phyloP scores from a whole-genome alignment of 2,329 filamentous ascomycete genomes.

The Aspergillus japonicus region DNA sequence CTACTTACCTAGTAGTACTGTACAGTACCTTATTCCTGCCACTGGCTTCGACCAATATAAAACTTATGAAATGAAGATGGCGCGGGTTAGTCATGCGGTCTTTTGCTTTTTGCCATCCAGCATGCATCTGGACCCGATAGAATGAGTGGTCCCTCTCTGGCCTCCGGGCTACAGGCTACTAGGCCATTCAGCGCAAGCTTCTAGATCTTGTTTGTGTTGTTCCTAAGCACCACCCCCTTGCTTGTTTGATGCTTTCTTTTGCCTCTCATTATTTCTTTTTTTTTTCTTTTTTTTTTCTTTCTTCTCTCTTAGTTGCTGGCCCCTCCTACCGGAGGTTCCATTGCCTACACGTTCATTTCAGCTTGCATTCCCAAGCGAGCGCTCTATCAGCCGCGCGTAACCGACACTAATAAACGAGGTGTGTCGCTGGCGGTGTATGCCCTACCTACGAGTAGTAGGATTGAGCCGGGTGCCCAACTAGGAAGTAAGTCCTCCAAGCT shows the following conservation, averaged over 20 bases:
- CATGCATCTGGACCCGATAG: not conserved
- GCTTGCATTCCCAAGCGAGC: not conserved
- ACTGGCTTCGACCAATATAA: not conserved
- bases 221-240: not conserved
- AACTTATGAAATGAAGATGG: not conserved
- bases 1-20: not conserved
- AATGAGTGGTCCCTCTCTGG: not conserved
- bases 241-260: not conserved
- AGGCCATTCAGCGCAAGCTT: not conserved
- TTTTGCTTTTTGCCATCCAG: constrained; percentile 2
- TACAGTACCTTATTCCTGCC: not conserved
- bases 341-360: not conserved
- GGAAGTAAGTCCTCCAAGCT: not conserved
- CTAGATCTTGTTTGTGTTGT: constrained; percentile 3
- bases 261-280: not conserved
- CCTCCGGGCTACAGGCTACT: no score
- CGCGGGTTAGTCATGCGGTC: not conserved
- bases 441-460: not conserved
- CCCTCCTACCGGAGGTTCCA: not conserved
- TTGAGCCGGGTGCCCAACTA: not conserved
- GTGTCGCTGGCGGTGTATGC: not conserved
- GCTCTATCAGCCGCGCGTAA: not conserved
- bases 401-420: not conserved
- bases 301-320: not conserved
- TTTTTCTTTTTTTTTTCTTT: no score